Conservation (phyloP, 2,329 filamentous ascomycete genomes). For the Stachybotrys echinatus region DNA sequence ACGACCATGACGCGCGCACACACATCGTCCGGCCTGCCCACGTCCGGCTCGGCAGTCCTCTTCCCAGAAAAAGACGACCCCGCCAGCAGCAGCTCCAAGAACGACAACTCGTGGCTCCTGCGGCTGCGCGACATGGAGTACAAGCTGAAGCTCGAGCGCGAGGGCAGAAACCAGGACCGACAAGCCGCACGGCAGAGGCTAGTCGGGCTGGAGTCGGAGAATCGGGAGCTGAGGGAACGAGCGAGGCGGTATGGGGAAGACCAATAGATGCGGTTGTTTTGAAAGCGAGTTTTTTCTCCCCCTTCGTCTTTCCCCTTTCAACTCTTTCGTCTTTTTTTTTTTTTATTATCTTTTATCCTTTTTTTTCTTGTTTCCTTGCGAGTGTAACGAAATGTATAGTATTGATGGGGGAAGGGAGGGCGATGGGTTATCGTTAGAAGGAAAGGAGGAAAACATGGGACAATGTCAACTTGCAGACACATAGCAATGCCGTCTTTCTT, state of each 20-base stretch:
- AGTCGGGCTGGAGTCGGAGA: constrained; percentile 69
- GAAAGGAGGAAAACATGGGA: background rate
- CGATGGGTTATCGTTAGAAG: background rate
- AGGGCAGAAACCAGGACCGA: constrained; percentile 78
- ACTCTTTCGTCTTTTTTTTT: background rate
- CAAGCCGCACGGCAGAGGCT: constrained; percentile 76
- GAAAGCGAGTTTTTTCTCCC: background rate
- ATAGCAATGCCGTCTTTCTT: background rate
- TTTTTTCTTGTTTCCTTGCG: background rate
- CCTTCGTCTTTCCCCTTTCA: background rate
- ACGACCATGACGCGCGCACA: constrained; percentile 25
- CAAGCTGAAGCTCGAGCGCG: constrained; percentile 83
- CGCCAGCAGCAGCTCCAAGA: constrained; percentile 17
- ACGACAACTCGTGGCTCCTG: constrained; percentile 77
- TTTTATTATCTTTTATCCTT: background rate
- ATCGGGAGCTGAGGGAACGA: constrained; percentile 62
- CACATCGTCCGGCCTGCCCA: constrained; percentile 19
- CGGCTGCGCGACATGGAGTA: constrained; percentile 82
- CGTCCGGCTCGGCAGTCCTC: constrained; percentile 16
- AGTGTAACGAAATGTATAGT: background rate
- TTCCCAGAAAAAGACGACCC: constrained; percentile 21
- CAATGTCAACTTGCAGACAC: background rate
- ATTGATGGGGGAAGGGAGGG: background rate
- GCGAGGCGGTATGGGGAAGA: constrained; percentile 36
- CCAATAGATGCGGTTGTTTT: background rate